A percentile compares a stretch with the other conserved stretches of the same genome.
Conservation (phyloP, 768 basidiomycete genomes). For the Leccinellum rugosiceps region DNA sequence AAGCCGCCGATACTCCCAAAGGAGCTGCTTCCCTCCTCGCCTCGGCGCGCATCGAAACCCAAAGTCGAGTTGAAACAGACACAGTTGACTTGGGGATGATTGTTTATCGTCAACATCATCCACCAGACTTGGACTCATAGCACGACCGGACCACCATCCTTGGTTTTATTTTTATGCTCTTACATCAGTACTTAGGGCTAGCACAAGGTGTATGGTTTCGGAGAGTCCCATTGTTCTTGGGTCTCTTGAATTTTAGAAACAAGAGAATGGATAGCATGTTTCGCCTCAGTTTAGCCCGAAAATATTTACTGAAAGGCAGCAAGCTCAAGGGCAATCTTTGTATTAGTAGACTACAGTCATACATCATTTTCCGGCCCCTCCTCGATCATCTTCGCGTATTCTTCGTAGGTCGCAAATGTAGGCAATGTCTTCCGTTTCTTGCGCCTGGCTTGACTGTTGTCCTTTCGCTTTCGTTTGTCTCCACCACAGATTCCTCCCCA, state of each 20-base stretch:
- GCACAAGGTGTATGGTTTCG: too few relatives aligned
- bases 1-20: constrained; percentile 29
- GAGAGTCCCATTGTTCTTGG: too few relatives aligned
- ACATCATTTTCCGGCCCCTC: constrained; percentile 38
- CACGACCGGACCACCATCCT: not conserved
- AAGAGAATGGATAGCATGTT: too few relatives aligned
- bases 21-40: constrained; percentile 14
- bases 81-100: constrained; percentile 11
- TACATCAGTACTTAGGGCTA: too few relatives aligned
- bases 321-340: too few relatives aligned
- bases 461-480: constrained; percentile 55
- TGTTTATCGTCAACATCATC: too few relatives aligned
- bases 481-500: constrained; percentile 40
- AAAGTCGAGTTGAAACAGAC: constrained; percentile 17
- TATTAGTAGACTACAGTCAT: constrained; percentile 2
- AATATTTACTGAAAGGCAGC: too few relatives aligned
- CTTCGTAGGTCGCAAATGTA: constrained; percentile 85
- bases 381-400: constrained; percentile 83
- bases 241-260: too few relatives aligned
- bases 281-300: too few relatives aligned
- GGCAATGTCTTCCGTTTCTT: constrained; percentile 70
- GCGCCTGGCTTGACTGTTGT: constrained; percentile 40
- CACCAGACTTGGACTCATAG: not conserved
- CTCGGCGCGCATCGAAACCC: constrained; percentile 5
- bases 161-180: too few relatives aligned